Evolutionary conservation across 768 basidiomycete species (phyloP).

Genomic region (Imleria badia): DNA sequence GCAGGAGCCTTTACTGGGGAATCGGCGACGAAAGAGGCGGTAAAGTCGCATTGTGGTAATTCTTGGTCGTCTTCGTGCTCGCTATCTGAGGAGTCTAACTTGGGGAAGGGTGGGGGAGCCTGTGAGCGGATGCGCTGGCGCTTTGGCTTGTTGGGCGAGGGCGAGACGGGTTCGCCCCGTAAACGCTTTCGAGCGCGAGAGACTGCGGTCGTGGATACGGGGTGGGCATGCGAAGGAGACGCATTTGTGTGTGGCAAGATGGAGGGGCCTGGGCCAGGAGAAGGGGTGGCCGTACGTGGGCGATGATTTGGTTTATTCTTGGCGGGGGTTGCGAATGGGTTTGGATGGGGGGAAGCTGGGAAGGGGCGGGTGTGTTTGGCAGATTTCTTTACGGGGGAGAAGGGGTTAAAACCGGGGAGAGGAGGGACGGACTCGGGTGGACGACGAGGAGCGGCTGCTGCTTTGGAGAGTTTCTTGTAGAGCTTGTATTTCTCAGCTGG

Average conservation of each 20-base stretch:
- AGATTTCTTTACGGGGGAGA: conserved; percentile 69
- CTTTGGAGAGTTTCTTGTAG: conserved; percentile 74
- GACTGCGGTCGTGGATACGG: conserved; percentile 43
- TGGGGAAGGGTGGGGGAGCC: conserved; percentile 38
- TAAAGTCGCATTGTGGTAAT: conserved; percentile 25
- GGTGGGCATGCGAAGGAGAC: conserved; percentile 18
- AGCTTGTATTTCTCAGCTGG: conserved; percentile 77
- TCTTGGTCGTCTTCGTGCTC: conserved; percentile 39
- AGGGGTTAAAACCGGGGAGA: conserved; percentile 66
- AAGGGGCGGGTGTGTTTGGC: conserved; percentile 3
- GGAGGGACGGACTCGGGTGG: conserved; percentile 51
- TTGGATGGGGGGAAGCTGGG: conserved; percentile 27
- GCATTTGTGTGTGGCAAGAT: conserved; percentile 21
- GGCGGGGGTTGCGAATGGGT: conserved; percentile 48
- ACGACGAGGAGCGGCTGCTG: conserved; percentile 34
- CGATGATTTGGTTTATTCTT: conserved; percentile 33
- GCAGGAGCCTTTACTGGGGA: conserved; percentile 66
- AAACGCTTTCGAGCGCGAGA: conserved; percentile 76
- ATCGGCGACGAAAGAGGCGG: conserved; percentile 60
- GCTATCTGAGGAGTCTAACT: conserved; percentile 30
- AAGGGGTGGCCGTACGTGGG: conserved; percentile 26
- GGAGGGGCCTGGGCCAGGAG: conserved; percentile 43
- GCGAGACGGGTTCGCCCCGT: conserved; percentile 80
- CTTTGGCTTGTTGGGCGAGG: conserved; percentile 78
- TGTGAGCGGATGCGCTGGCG: conserved; percentile 55